Conservation (phyloP, 805 yeast species). For the Lachancea lanzarotensis region DNA sequence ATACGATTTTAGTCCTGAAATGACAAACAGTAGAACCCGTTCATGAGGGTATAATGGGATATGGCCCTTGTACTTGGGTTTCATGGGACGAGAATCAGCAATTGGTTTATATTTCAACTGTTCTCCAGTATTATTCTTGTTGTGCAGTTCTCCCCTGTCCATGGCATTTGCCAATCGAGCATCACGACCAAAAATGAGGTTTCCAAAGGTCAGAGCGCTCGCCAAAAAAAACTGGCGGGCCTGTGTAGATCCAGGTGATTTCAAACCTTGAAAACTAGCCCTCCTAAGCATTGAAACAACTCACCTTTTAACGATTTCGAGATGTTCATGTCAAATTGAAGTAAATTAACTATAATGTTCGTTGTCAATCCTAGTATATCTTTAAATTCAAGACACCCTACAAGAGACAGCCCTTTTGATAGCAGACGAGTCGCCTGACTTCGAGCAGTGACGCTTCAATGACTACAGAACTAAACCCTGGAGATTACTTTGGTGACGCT, state of each 20-base stretch:
- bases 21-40: constrained; percentile 52
- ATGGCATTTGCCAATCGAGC: constrained; percentile 54
- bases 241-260: neutral
- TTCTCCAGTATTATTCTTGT: constrained; percentile 33
- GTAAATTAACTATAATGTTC: too few species aligned
- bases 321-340: too few species aligned
- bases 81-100: constrained; percentile 24
- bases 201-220: constrained; percentile 12
- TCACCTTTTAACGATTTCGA: neutral
- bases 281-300: neutral
- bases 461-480: constrained; percentile 34
- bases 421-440: too few species aligned
- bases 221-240: constrained; percentile 7
- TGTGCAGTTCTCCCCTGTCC: constrained; percentile 34
- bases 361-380: too few species aligned
- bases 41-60: constrained; percentile 66
- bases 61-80: constrained; percentile 61
- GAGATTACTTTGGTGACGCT: constrained; percentile 20
- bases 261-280: neutral
- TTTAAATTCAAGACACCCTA: too few species aligned
- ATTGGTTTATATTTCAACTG: constrained; percentile 27
- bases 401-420: too few species aligned
- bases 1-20: constrained; percentile 73
- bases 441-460: too few species aligned
- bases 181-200: constrained; percentile 34